Base-by-base conservation (phyloP, 768 basidiomycete species). In the Agaricus sinodeliciosus region DNA sequence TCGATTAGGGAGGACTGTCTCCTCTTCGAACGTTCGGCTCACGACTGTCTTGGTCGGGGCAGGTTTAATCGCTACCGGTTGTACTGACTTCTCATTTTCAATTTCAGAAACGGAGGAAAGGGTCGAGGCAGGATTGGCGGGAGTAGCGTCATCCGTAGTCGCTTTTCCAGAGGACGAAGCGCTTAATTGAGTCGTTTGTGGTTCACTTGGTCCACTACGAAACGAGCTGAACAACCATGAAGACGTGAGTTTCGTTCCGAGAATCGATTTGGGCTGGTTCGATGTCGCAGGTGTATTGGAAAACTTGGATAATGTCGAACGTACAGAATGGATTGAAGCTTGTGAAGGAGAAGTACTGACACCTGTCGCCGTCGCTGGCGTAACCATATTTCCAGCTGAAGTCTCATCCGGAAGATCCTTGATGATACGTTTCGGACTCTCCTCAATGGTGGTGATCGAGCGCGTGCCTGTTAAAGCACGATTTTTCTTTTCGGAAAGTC, bases 211-310 rank as follows among this genome's bases (percentile, higher is more conserved):
- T 0, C 72, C 77, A 54, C 77, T 81, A 31, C 86, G 73, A 65
- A 91, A 90, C 4, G 84, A 78, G 60, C 82, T 87, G 65, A 89
- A 85, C 9, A 90, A 66, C 89, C 89, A 90, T n/a, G 84, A 75
- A 1, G 87, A 79, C 0, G 87, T 72, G 37, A 88, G 73, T 60
- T 82, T 87, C 2, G 86, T 81, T 9, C 75, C 69, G 0, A 80
- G 51, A 1, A 74, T 69, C 3, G 68, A 62, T 25, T 74, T 76
- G 39, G 69, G 59, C 18, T 62, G 59, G 19, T 27, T 43, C 18
- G 71, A 57, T 26, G 58, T 15, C 39, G 53, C 55, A 22, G 57
- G 48, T 4, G 54, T 47, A 12, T 54, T 55, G 3, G 62, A 60
- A 2, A 59, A 49, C 16, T 58, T 62, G 46, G 65, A 8, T 78